phyloP scores from a whole-genome alignment of 306 rosid genomes.

The Lathyrus oleraceus region DNA sequence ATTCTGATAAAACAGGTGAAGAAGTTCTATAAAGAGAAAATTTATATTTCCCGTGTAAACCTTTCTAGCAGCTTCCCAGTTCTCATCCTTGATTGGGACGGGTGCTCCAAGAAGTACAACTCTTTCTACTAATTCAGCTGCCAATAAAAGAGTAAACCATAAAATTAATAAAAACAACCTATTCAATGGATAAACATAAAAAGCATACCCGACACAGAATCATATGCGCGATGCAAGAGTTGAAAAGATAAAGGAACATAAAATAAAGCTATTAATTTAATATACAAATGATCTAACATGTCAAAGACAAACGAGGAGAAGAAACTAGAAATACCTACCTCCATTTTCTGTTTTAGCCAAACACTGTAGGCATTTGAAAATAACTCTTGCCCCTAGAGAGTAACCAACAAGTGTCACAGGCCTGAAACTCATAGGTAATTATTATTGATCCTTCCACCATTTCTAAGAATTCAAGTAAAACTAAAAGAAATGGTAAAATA shows the following conservation, averaged over 20 bases:
- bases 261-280: not conserved
- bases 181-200: conserved; percentile 6
- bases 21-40: not conserved
- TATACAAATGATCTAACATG: conserved; percentile 9
- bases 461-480: conserved; percentile 16
- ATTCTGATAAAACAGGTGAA: conserved; percentile 4
- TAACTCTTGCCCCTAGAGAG: conserved; percentile 63
- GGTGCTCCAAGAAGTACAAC: conserved; percentile 85
- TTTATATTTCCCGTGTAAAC: conserved; percentile 35
- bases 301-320: conserved; percentile 6
- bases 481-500: conserved; percentile 26
- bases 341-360: conserved; percentile 56
- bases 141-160: conserved; percentile 26
- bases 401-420: conserved; percentile 67
- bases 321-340: conserved; percentile 41
- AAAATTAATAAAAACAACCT: conserved; percentile 5
- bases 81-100: conserved; percentile 62
- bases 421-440: conserved; percentile 45
- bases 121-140: conserved; percentile 68
- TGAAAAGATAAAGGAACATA: conserved; percentile 1
- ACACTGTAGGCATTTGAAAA: conserved; percentile 63
- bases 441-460: conserved; percentile 8
- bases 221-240: not conserved
- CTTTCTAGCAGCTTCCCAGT: conserved; percentile 68
- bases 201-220: conserved; percentile 8